Evolutionary conservation across 331 rosid species (phyloP), one percentile per base, ranked within the genome.

Genomic region (Dryas integrifolia): DNA sequence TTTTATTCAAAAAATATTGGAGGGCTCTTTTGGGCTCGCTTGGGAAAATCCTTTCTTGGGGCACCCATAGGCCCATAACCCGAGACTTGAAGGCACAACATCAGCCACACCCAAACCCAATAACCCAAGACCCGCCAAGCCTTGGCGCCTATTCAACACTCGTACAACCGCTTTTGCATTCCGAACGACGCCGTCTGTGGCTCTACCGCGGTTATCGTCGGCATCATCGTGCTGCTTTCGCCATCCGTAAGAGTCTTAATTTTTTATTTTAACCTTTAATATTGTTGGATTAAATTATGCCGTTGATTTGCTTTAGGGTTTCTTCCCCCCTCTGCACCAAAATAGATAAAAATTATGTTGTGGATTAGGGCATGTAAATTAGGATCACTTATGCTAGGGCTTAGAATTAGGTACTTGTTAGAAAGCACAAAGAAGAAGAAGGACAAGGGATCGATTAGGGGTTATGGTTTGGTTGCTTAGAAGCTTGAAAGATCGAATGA

Each of bases 81-180:
- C 30, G 30, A 26, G 30, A 26, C 30, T 26, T 26, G 2, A 26
- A 44, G 9, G 47, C 47, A 4, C 47, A 44, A 44, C 47, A 26
- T 9, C 47, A 7, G 39, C 67, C 67, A 15, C 40, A 49, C 53
- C 35, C 47, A 9, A 5, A 30, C 43, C 13, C 2, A 40, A 12
- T 39, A 4, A n/a, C 24, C 15, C 52, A 24, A 57, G 43, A 70
- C 52, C 65, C 45, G 44, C 65, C 75, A 70, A 6, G 9, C 61
- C 45, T 39, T 69, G 57, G 62, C 61, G 48, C 39, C 16, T 24
- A 40, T 26, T 39, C 51, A n/a, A 26, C 7, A 3, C 64, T 62
- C 67, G 49, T 8, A 39, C 7, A 26, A 43, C 65, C 38, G 74
- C 74, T 56, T 56, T 46, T 43, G 9, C 24, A 16, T 16, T 41